Evolutionary conservation across 768 basidiomycete genomes (phyloP), one percentile per base, ranked within the genome.

Genomic region (Infundibulicybe gibba): DNA sequence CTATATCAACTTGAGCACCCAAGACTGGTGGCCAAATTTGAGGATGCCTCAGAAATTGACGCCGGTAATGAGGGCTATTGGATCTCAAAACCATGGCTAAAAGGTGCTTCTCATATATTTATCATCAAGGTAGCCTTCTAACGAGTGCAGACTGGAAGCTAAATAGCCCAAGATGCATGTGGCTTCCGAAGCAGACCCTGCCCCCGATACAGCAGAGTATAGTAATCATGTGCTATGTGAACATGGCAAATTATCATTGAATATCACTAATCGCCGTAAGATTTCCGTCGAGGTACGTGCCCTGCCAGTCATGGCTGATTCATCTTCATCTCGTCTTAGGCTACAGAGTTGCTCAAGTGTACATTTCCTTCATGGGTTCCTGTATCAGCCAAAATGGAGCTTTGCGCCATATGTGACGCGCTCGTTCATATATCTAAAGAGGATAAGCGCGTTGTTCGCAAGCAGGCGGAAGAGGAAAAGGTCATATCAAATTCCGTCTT

Each of bases 31-130:
- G 61, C 69, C 20, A 61, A 70, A 45, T 85, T 90, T 47, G 82
- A 89, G 40, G 69, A 74, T 3, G 59, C 80, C 5, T 70, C 70
- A 33, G 67, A 73, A 20, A 63, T 71, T 9, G 64, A 65, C 3
- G 66, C 66, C 11, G 76, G 77, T 46, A 61, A 63, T 13, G 51
- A 53, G 13, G 77, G 77, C 6, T 83, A 74, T 59, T 89, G 85
- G 83, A 79, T 92, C 56, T 92, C 90, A 0, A 90, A 84, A 58
- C 61, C 66, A 5, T 93, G 91, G 91, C 61, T 87, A 3, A 85
- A 76, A 77, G 90, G 90, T 86, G 48, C 13, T 61, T 48, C 38
- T 52, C 32, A 45, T 32, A 42, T 49, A 49, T 39, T 8, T n/a
- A n/a, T n/a, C 25, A 25, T 25, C 25, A 25, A 25, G 8, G 8